Base-by-base conservation (phyloP, 306 rosid genomes). In the Styphnolobium japonicum region DNA sequence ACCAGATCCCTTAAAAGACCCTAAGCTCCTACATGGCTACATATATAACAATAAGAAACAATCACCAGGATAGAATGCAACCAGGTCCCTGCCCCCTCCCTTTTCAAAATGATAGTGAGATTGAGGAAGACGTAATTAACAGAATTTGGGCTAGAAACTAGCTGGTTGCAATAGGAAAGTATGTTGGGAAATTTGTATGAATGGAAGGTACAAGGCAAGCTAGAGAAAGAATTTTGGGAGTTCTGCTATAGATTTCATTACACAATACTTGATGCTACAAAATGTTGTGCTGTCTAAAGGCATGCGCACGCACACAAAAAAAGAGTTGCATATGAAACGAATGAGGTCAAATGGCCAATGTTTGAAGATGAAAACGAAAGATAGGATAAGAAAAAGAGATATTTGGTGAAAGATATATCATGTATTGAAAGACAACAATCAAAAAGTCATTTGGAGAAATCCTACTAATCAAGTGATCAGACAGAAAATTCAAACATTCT, bases 1-100 rank as follows among this genome's bases (percentile, higher is more conserved):
- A 74, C 18, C 29, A 67, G 61, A 10, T 62, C 45, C 56, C 63
- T 21, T 3, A 43, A 42, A 57, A 57, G 37, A 81, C 15, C 52
- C 46, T 21, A 21, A 21, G n/a, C 27, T 29, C 18, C 29, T 74
- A 64, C 7, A 46, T 15, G 34, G 14, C 29, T 74, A 64, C 7
- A 46, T 15, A 45, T 46, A 56, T 31, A 55, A 67, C 15, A 66
- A 34, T 3, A n/a, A 66, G 55, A 81, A 80, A 68, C 64, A 74
- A 43, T 7, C n/a, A 72, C 61, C 12, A 15, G 27, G 49, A 73
- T 56, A 42, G 36, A 55, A 67, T 43, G 42, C 34, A 78, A 36
- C 53, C 43, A 37, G 21, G 48, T 15, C 75, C 23, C 27, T 5
- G 3, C 18, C 18, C 6, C 19, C 10, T 15, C 39, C 57, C 72